Conservation (phyloP, 331 rosid genomes). For the Rhamnella rubrinervis region DNA sequence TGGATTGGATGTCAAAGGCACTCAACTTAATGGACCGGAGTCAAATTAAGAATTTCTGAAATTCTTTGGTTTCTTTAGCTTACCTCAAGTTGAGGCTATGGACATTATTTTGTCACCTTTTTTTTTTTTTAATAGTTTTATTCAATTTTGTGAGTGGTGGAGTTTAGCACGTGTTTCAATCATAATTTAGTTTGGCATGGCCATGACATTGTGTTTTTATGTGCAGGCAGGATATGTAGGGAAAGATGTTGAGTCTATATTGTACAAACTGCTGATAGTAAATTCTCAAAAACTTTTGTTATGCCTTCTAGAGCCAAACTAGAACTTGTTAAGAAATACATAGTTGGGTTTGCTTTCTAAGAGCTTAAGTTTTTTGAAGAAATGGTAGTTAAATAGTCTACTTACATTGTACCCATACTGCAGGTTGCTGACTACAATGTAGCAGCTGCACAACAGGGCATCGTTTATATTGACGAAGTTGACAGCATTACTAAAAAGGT, state of each 20-base stretch:
- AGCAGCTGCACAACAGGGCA: conserved; percentile 96
- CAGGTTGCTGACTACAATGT: conserved; percentile 96
- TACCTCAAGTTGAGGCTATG: too few relatives aligned
- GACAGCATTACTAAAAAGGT: conserved; percentile 98
- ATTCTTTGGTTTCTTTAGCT: background rate
- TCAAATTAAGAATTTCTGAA: background rate
- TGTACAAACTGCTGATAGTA: conserved; percentile 90
- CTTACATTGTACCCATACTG: conserved; percentile 3
- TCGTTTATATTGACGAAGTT: conserved; percentile 97
- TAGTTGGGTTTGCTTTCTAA: too few relatives aligned
- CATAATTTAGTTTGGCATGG: conserved; percentile 15
- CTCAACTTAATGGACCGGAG: too few relatives aligned
- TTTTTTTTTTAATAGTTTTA: background rate
- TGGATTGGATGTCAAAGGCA: background rate
- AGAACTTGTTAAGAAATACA: too few relatives aligned
- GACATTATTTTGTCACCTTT: background rate
- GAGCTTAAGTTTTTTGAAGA: too few relatives aligned
- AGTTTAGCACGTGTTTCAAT: conserved; percentile 4
- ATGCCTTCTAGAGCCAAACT: too few relatives aligned
- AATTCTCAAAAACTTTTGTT: conserved; percentile 1
- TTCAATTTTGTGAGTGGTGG: background rate
- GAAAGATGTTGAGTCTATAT: conserved; percentile 95
- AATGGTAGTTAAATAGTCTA: too few relatives aligned
- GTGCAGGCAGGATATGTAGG: conserved; percentile 99
- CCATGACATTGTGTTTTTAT: conserved; percentile 10